Evolutionary conservation across 768 basidiomycete genomes (phyloP).

Genomic region (Cystobasidium tubakii): DNA sequence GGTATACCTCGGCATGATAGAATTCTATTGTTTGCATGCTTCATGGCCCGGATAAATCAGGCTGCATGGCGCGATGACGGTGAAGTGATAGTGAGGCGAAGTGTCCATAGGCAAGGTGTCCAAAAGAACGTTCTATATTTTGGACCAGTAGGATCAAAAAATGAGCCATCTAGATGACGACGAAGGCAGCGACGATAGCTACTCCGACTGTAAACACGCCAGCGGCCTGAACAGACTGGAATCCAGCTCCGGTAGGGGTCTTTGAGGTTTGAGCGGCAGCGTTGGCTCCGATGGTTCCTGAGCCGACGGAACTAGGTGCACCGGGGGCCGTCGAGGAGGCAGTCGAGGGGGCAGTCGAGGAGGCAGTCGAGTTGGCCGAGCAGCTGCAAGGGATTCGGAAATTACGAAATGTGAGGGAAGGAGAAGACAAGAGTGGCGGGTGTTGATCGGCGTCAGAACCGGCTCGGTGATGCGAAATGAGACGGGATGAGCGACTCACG

Average conservation of each 20-base stretch:
- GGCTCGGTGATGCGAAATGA: not conserved
- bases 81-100: too few species aligned
- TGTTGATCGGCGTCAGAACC: not conserved
- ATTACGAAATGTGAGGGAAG: not conserved
- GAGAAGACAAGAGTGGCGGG: too few species aligned
- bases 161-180: not conserved
- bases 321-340: not conserved
- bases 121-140: too few species aligned
- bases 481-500: constrained; percentile 3
- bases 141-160: too few species aligned
- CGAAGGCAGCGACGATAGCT: not conserved
- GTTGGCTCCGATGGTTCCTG: not conserved
- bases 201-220: not conserved
- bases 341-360: not conserved
- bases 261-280: not conserved
- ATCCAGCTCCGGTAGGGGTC: not conserved
- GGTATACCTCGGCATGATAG: too few species aligned
- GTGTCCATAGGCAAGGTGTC: too few species aligned
- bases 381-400: not conserved
- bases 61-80: too few species aligned
- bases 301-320: not conserved
- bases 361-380: not conserved
- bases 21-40: too few species aligned
- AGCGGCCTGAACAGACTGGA: not conserved
- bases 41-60: too few species aligned